Evolutionary conservation across 768 basidiomycete species (phyloP).

Genomic region (Trametes maxima): DNA sequence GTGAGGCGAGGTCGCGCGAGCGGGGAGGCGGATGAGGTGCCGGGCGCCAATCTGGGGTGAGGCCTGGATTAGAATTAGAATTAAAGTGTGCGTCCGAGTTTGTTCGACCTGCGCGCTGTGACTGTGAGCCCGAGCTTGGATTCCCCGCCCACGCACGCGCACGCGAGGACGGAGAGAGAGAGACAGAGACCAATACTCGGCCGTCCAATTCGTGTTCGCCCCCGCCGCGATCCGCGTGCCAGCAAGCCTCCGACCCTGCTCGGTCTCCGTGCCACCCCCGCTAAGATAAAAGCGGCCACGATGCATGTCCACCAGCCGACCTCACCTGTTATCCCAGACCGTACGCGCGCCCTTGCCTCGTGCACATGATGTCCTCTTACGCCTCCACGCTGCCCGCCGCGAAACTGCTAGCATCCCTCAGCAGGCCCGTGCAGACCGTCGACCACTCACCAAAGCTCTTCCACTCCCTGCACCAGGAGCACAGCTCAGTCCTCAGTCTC

Average conservation of each 20-base stretch:
- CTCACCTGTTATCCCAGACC: slow-evolving; percentile 20
- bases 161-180: background rate
- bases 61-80: no score
- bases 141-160: background rate
- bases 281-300: background rate
- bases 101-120: background rate
- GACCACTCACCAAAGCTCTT: slow-evolving; percentile 39
- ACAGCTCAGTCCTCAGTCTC: slow-evolving; percentile 73
- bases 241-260: background rate
- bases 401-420: slow-evolving; percentile 23
- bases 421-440: slow-evolving; percentile 6
- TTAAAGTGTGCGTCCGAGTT: background rate
- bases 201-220: background rate
- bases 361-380: slow-evolving; percentile 10
- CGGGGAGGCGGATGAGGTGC: background rate
- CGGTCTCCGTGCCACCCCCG: no score
- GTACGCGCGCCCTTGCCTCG: slow-evolving; percentile 16
- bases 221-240: background rate
- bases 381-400: background rate
- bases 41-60: background rate
- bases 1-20: background rate
- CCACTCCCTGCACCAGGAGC: slow-evolving; percentile 70
- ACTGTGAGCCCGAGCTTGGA: background rate
- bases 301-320: slow-evolving; percentile 18
- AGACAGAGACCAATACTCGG: background rate